Conservation (phyloP, 108 stramenopile species). For the Pseudonitzschia pungens region DNA sequence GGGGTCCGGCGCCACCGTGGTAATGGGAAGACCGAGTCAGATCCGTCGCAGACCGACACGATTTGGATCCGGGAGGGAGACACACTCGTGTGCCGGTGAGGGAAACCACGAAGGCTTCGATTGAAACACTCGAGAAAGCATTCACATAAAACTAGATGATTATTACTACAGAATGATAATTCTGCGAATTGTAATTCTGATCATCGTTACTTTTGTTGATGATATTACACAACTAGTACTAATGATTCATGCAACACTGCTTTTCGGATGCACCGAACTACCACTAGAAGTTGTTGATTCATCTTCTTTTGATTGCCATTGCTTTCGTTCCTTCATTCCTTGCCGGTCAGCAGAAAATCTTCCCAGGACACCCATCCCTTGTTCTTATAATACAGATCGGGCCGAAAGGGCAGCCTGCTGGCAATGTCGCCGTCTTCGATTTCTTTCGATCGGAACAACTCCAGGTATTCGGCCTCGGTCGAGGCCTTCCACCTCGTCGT, state of each 20-base stretch:
- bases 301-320: too few species aligned
- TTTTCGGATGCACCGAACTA: too few species aligned
- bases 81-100: neutral
- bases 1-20: too few species aligned
- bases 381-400: slow-evolving; percentile 65
- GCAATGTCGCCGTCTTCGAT: slow-evolving; percentile 53
- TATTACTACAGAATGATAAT: neutral
- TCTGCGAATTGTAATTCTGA: too few species aligned
- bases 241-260: too few species aligned
- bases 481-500: slow-evolving; percentile 17
- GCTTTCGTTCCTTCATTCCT: neutral
- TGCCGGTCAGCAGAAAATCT: slow-evolving; percentile 42
- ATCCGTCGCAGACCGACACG: neutral
- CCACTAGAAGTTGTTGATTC: too few species aligned
- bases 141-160: neutral
- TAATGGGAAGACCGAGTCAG: too few species aligned
- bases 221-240: too few species aligned
- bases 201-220: too few species aligned
- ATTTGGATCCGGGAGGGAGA: slow-evolving; percentile 10
- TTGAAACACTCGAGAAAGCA: neutral
- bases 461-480: slow-evolving; percentile 48
- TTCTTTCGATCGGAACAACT: slow-evolving; percentile 24
- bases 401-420: slow-evolving; percentile 56
- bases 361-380: slow-evolving; percentile 49
- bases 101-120: neutral